Base-by-base conservation (phyloP, 225 moss, liverwort and hornwort genomes). In the Pseudisothecium myosuroides region DNA sequence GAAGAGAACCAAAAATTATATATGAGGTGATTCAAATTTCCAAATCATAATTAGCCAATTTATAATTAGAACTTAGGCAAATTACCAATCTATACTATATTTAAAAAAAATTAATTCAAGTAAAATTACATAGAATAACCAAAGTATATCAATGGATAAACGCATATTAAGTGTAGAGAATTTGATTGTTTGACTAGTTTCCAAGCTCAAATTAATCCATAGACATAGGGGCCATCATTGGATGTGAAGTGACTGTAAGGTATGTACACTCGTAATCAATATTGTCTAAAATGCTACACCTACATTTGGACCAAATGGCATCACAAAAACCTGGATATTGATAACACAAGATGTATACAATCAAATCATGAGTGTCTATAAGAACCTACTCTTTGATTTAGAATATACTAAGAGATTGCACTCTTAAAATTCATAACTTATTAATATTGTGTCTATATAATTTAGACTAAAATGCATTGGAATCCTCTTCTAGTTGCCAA, bases 221-320 rank as follows among this genome's bases (percentile, higher is more conserved):
- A 2, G 6, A n/a, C 4, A n/a, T 2, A 68, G 2, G 5, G 6
- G 6, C 2, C 12, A n/a, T 22, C 7, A 22, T 68, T 68, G 11
- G 1, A 22, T 68, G 22, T 68, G 22, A 68, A 59, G 59, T 59
- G 12, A 22, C 2, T 68, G 1, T n/a, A 69, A 69, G 1, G 13
- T 23, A 22, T 37, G 6, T 60, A 67, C 11, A 12, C 5, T 24
- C 0, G 24, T 39, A 39, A 24, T 24, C 24, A 24, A 23, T 4
- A 69, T 69, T 69, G 13, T 69, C 14, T 69, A 24, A 39, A 24
- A 24, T 39, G 5, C 1, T 0, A 14, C 2, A 69, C 2, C 1
- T 68, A 22, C 22, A n/a, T n/a, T 68, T 68, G 7, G 2, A 68
- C 19, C 13, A 22, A 13, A n/a, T 19, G 13, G 13, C 2, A 4